Evolutionary conservation across 75 land plant genomes (phyloP).

Genomic region (Pinus taeda): DNA sequence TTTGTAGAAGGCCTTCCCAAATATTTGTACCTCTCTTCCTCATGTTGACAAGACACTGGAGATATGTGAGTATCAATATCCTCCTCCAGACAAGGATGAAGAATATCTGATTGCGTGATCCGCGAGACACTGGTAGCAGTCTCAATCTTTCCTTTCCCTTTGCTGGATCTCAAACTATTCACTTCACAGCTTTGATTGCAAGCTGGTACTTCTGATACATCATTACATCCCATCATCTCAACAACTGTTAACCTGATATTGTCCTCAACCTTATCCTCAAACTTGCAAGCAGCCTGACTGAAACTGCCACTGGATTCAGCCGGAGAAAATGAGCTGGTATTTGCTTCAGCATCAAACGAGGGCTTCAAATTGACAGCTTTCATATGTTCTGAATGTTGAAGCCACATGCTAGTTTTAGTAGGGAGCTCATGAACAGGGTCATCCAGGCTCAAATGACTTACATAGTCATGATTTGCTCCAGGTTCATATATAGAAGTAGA

Average conservation of each 20-base stretch:
- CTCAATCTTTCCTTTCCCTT: neutral
- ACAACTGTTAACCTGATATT: conserved; percentile 47
- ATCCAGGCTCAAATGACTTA: neutral
- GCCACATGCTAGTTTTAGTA: neutral
- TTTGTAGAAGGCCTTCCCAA: conserved; percentile 1
- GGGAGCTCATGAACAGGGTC: neutral
- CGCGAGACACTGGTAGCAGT: neutral
- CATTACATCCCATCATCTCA: conserved; percentile 34
- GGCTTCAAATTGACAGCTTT: neutral
- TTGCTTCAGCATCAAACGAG: neutral
- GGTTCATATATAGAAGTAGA: neutral
- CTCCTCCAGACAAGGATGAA: neutral
- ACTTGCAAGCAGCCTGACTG: neutral
- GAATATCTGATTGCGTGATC: neutral
- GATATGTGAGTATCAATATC: conserved; percentile 3
- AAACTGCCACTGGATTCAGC: neutral
- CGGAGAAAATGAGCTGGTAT: no score
- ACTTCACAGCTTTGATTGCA: conserved; percentile 1
- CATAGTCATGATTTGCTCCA: neutral
- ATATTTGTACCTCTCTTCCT: neutral
- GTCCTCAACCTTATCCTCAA: conserved; percentile 16
- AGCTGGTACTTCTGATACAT: no score
- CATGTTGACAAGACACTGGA: neutral
- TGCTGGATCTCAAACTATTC: neutral
- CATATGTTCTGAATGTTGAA: neutral